A percentile compares a stretch with the other conserved stretches of the same genome.
These are phyloP conservation scores for Coniella lustricola DNA, from an alignment of 2,329 filamentous ascomycete species.

Conservation along the genomic window DNA sequence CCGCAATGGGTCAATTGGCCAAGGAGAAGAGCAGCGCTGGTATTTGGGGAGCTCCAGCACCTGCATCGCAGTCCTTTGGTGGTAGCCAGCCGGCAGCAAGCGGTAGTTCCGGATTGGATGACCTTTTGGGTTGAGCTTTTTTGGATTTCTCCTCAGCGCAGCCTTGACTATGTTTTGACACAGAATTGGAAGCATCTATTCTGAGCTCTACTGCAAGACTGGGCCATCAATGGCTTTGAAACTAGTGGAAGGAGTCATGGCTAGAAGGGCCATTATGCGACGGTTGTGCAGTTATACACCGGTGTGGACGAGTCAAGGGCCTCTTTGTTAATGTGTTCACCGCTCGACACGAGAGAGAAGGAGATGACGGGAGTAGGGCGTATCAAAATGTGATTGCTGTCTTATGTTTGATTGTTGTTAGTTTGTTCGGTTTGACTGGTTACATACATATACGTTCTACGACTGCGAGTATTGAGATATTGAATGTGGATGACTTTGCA, in stretches of 20 bases:
- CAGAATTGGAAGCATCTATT: too few relatives aligned
- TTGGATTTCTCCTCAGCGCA: background rate
- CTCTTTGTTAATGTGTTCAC: background rate
- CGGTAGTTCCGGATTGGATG: constrained; percentile 35
- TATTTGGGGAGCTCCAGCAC: constrained; percentile 75
- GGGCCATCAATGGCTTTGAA: too few relatives aligned
- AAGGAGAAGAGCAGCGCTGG: constrained; percentile 95
- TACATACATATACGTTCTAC: background rate
- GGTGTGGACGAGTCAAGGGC: background rate
- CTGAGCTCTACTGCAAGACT: too few relatives aligned
- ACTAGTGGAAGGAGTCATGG: too few relatives aligned
- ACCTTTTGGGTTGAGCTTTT: constrained; percentile 36
- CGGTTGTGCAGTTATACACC: too few relatives aligned
- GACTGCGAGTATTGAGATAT: too few relatives aligned
- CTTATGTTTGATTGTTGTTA: background rate
- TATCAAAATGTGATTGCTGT: background rate
- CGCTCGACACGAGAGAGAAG: background rate
- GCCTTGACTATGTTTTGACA: background rate
- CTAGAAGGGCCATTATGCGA: too few relatives aligned
- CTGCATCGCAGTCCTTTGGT: constrained; percentile 26
- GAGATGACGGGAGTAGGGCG: background rate
- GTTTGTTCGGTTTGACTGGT: background rate
- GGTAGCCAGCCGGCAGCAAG: constrained; percentile 17
- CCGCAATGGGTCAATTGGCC: constrained; percentile 88
- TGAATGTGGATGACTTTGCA: too few relatives aligned